A percentile compares a stretch with the other conserved stretches of the same genome.
These are phyloP conservation scores for Hortiboletus flavorubellus DNA, from an alignment of 768 basidiomycete species.

Conservation along the genomic window DNA sequence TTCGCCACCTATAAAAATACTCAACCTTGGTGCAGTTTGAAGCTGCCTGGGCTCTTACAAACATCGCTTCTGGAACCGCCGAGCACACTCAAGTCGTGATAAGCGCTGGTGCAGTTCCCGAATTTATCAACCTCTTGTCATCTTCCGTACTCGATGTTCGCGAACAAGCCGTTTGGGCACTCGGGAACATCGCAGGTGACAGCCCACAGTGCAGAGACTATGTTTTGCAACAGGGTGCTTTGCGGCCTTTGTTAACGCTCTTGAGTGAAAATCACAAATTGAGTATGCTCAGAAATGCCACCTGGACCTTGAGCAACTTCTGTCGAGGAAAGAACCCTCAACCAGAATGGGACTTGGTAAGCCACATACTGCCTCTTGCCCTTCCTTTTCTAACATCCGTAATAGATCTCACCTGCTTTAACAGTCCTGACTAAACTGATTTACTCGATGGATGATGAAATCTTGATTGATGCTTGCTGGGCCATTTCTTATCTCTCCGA, in stretches of 20 bases:
- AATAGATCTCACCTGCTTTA: slow-evolving; percentile 92
- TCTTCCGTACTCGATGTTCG: slow-evolving; percentile 95
- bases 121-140: slow-evolving; percentile 94
- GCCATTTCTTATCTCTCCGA: slow-evolving; percentile 99
- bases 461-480: slow-evolving; percentile 99
- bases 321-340: slow-evolving; percentile 98
- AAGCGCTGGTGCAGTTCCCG: slow-evolving; percentile 88
- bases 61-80: slow-evolving; percentile 97
- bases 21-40: slow-evolving; percentile 62
- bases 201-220: slow-evolving; percentile 97
- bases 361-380: slow-evolving; percentile 26
- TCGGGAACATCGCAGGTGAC: slow-evolving; percentile 99
- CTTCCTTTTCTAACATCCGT: slow-evolving; percentile 14
- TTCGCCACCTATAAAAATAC: slow-evolving; percentile 5
- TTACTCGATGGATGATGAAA: slow-evolving; percentile 98
- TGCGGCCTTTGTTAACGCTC: slow-evolving; percentile 85
- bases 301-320: slow-evolving; percentile 99
- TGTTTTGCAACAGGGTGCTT: slow-evolving; percentile 89
- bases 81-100: slow-evolving; percentile 99
- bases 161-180: slow-evolving; percentile 99
- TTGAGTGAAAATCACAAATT: slow-evolving; percentile 97
- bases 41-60: slow-evolving; percentile 96
- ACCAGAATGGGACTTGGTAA: slow-evolving; percentile 94
- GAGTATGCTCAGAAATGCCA: slow-evolving; percentile 97
- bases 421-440: slow-evolving; percentile 97